These are phyloP conservation scores for Pinus albicaulis DNA, from an alignment of 75 land plant genomes.

Conservation along the genomic window DNA sequence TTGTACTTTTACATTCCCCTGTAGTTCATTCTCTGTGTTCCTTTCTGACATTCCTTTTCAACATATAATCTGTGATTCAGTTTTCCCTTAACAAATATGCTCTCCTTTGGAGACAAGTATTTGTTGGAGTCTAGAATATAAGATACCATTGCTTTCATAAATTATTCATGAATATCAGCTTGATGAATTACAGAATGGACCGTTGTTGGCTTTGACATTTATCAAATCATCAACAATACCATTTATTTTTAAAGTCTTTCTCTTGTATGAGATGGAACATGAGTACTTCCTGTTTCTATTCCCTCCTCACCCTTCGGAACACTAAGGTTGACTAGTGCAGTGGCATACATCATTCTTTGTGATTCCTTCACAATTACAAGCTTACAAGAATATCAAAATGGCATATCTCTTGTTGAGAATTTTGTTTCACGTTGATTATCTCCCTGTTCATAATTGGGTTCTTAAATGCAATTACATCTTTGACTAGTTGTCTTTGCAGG, in stretches of 20 bases:
- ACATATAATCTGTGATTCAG: not conserved
- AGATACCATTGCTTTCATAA: not conserved
- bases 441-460: not conserved
- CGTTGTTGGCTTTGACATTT: not conserved
- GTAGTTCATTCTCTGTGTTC: not conserved
- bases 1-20: not conserved
- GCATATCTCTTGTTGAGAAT: too few species aligned
- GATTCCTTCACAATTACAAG: too few species aligned
- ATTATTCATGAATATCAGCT: not conserved
- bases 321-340: not conserved
- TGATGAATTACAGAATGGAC: not conserved
- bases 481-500: conserved; percentile 1
- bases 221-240: not conserved
- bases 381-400: too few species aligned
- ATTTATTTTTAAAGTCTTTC: not conserved
- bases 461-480: not conserved
- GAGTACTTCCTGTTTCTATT: not conserved
- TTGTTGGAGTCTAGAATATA: not conserved
- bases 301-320: not conserved
- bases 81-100: not conserved
- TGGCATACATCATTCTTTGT: not conserved
- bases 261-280: not conserved
- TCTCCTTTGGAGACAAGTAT: not conserved
- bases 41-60: not conserved
- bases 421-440: not conserved